Evolutionary conservation across 306 rosid genomes (phyloP).

Genomic region (Comarum palustre): DNA sequence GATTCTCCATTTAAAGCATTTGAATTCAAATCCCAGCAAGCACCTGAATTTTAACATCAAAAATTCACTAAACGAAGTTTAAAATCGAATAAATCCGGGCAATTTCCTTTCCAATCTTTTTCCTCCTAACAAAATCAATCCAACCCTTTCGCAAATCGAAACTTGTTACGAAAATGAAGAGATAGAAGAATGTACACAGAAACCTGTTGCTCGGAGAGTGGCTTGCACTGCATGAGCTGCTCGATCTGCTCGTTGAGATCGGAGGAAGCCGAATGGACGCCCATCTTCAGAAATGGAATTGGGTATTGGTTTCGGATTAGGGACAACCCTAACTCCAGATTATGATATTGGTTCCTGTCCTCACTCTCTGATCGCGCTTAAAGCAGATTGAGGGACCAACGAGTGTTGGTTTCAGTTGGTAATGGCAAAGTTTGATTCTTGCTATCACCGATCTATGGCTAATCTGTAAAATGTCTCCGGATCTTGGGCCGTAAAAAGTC

Average conservation of each 20-base stretch:
- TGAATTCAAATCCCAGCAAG: not conserved
- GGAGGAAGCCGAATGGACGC: conserved; percentile 54
- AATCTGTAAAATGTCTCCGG: no score
- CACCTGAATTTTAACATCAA: not conserved
- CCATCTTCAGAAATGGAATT: conserved; percentile 47
- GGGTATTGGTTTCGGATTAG: conserved; percentile 21
- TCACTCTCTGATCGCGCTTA: conserved; percentile 22
- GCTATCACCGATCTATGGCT: no score
- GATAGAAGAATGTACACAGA: not conserved
- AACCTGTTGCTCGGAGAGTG: conserved; percentile 95
- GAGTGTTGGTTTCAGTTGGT: no score
- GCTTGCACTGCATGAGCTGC: conserved; percentile 99
- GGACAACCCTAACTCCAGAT: conserved; percentile 36
- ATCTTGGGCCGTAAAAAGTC: no score
- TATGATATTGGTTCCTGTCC: conserved; percentile 10
- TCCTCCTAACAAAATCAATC: not conserved
- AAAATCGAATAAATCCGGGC: not conserved
- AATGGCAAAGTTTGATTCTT: no score
- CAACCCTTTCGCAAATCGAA: not conserved
- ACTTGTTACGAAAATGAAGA: not conserved
- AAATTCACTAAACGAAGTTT: no score
- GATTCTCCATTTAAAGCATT: not conserved
- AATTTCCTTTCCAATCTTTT: not conserved
- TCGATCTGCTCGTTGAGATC: conserved; percentile 97
- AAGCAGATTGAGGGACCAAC: not conserved